These are phyloP conservation scores for Sarocladium oryzae DNA, from an alignment of 2,329 filamentous ascomycete species.

Conservation along the genomic window DNA sequence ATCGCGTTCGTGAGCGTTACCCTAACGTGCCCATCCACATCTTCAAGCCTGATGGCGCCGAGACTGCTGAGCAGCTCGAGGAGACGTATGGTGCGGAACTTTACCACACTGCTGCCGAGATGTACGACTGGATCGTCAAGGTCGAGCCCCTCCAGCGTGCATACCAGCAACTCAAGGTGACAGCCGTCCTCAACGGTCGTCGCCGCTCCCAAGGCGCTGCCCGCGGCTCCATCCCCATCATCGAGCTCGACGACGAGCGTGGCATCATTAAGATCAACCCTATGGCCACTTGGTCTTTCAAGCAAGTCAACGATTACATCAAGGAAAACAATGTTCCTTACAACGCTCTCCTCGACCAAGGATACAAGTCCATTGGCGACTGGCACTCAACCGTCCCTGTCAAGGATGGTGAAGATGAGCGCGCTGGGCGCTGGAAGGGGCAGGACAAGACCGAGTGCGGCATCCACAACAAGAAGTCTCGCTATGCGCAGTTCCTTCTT, in stretches of 20 bases:
- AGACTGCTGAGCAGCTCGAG: slow-evolving; percentile 72
- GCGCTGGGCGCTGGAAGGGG: slow-evolving; percentile 94
- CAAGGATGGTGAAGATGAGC: slow-evolving; percentile 86
- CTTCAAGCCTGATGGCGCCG: slow-evolving; percentile 76
- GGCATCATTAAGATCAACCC: slow-evolving; percentile 97
- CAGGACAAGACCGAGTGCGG: slow-evolving; percentile 95
- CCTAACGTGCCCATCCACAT: slow-evolving; percentile 75
- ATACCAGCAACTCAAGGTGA: slow-evolving; percentile 79
- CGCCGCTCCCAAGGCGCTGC: slow-evolving; percentile 89
- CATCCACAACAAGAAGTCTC: slow-evolving; percentile 95
- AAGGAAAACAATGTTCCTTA: slow-evolving; percentile 83
- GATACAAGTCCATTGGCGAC: slow-evolving; percentile 98
- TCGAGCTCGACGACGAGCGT: slow-evolving; percentile 83
- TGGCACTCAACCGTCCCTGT: slow-evolving; percentile 96
- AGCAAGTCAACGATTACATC: slow-evolving; percentile 84
- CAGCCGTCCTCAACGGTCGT: slow-evolving; percentile 86
- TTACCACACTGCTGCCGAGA: slow-evolving; percentile 79
- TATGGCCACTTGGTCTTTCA: slow-evolving; percentile 87
- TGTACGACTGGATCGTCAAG: slow-evolving; percentile 97
- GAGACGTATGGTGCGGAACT: slow-evolving; percentile 72
- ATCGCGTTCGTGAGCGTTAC: slow-evolving; percentile 70
- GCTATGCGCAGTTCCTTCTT: slow-evolving; percentile 79
- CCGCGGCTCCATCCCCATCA: slow-evolving; percentile 80
- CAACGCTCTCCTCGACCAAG: slow-evolving; percentile 81
- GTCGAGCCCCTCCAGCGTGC: slow-evolving; percentile 93